Percentiles rank a stretch among this genome's conserved stretches.
Conservation (phyloP, 352 stramenopile species). For the Phytophthora brassicae region DNA sequence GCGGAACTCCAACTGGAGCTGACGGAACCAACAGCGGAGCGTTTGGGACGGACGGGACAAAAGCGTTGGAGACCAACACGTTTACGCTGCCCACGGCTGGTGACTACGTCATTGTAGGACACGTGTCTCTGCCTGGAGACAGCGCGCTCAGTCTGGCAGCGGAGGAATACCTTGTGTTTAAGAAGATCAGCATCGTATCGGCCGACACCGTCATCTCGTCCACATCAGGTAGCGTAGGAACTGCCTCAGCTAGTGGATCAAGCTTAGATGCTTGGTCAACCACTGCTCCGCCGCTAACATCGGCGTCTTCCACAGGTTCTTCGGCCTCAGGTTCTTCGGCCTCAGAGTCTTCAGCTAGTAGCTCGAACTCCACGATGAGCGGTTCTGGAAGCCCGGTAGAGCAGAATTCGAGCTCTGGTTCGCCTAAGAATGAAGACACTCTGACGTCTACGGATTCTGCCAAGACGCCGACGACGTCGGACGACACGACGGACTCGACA, state of each 20-base stretch:
- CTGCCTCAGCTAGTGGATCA: constrained; percentile 10
- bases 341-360: constrained; percentile 5
- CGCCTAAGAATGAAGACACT: constrained; percentile 5
- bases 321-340: constrained; percentile 6
- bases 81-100: constrained; percentile 54
- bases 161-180: constrained; percentile 67
- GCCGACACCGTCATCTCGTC: constrained; percentile 39
- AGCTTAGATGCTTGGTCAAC: constrained; percentile 5
- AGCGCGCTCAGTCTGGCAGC: constrained; percentile 46
- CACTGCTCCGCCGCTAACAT: constrained; percentile 28
- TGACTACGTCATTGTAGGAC: constrained; percentile 68
- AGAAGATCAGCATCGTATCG: constrained; percentile 67
- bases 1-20: constrained; percentile 36
- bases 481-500: constrained; percentile 7
- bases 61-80: constrained; percentile 46
- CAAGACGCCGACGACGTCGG: constrained; percentile 9
- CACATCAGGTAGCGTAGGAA: constrained; percentile 32
- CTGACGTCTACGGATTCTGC: neutral
- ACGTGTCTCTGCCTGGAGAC: constrained; percentile 62
- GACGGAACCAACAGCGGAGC: constrained; percentile 36
- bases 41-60: constrained; percentile 47
- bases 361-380: constrained; percentile 9
- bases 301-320: constrained; percentile 27
- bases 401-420: neutral
- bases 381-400: constrained; percentile 9